phyloP scores from a whole-genome alignment of 768 basidiomycete genomes.

The Lactarius indigo region DNA sequence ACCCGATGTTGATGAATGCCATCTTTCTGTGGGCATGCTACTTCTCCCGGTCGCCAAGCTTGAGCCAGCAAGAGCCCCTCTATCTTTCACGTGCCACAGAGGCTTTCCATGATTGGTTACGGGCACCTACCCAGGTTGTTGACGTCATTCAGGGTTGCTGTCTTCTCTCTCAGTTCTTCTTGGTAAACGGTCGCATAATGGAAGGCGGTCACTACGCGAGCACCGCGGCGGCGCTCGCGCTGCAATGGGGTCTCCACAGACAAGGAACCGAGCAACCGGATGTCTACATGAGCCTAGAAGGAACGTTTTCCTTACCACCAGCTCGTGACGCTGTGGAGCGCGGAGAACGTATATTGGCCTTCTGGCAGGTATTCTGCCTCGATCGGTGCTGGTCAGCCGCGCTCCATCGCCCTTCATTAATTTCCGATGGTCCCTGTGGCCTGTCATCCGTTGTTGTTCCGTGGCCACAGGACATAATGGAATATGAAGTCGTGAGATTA shows the following conservation, averaged over 20 bases:
- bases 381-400: conserved; percentile 81
- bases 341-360: conserved; percentile 68
- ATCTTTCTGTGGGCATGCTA: conserved; percentile 84
- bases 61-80: conserved; percentile 68
- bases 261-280: conserved; percentile 36
- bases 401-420: conserved; percentile 60
- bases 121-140: conserved; percentile 49
- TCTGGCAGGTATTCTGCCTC: conserved; percentile 81
- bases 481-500: conserved; percentile 60
- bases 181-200: conserved; percentile 70
- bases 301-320: conserved; percentile 51
- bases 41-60: conserved; percentile 65
- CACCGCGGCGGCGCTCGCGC: conserved; percentile 66
- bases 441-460: conserved; percentile 63
- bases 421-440: conserved; percentile 59
- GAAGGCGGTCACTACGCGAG: conserved; percentile 78
- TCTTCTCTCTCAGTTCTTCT: conserved; percentile 69
- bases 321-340: conserved; percentile 57
- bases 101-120: conserved; percentile 59
- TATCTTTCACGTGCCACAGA: conserved; percentile 65
- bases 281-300: conserved; percentile 29
- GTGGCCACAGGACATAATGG: conserved; percentile 71
- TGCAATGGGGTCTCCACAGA: conserved; percentile 69
- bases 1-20: conserved; percentile 74
- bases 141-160: conserved; percentile 78